Evolutionary conservation across 768 basidiomycete genomes (phyloP).

Genomic region (Phanerodontia chrysosporium): DNA sequence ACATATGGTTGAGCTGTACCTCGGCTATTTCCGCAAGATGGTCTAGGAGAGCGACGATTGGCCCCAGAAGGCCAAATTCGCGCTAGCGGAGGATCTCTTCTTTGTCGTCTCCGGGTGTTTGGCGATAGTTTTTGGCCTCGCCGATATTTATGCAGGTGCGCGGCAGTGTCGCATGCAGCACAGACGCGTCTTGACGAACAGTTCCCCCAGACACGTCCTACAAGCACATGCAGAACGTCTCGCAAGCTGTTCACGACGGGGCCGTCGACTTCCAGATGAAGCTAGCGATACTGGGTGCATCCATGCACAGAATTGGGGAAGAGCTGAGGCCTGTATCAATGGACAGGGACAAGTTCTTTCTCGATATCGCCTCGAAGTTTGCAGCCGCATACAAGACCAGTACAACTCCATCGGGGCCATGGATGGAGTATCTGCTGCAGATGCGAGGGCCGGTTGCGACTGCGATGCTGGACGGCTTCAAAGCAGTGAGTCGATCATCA

Average conservation of each 20-base stretch:
- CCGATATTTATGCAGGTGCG: not conserved
- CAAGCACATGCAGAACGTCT: no score
- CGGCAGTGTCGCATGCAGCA: not conserved
- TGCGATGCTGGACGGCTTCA: not conserved
- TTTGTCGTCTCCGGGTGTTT: not conserved
- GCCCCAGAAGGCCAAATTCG: not conserved
- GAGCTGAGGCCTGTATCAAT: not conserved
- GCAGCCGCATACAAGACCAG: not conserved
- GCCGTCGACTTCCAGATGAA: not conserved
- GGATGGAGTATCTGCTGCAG: not conserved
- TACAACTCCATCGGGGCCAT: not conserved
- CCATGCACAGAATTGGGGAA: not conserved
- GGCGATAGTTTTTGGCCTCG: not conserved
- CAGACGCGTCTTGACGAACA: no score
- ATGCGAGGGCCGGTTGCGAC: not conserved
- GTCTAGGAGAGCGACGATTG: not conserved
- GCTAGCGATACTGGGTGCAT: not conserved
- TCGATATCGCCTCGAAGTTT: not conserved
- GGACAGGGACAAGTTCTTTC: not conserved
- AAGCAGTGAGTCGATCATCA: not conserved
- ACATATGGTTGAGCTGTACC: not conserved
- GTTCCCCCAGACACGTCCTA: no score
- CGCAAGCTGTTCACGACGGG: not conserved
- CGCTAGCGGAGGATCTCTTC: not conserved
- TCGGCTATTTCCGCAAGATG: not conserved